phyloP scores from a whole-genome alignment of 1,284 basidiomycete genomes.

The Melanopsichium pennsylvanicum region DNA sequence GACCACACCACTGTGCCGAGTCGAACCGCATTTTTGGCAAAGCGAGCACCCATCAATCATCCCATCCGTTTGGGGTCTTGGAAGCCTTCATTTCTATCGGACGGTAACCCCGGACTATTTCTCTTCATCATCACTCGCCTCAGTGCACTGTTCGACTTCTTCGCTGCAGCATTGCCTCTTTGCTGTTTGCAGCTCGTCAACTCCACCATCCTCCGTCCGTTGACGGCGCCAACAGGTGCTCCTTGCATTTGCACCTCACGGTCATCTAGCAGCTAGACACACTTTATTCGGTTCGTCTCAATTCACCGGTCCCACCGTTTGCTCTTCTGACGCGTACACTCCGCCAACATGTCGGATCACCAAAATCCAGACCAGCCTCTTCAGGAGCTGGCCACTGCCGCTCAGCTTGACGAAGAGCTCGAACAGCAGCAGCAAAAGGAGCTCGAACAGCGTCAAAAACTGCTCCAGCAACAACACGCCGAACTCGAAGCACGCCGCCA shows the following conservation, averaged over 20 bases:
- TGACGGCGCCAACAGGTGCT: constrained; percentile 1
- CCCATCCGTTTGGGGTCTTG: no score
- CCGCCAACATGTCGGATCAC: constrained; percentile 34
- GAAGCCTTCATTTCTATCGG: constrained; percentile 9
- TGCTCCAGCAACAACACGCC: constrained; percentile 34
- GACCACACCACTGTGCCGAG: no score
- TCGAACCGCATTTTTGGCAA: no score
- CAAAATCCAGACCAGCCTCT: constrained; percentile 43
- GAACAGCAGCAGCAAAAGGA: constrained; percentile 44
- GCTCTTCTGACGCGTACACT: background rate
- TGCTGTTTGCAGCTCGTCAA: background rate
- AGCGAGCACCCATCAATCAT: no score
- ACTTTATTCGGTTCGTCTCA: background rate
- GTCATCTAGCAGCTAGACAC: background rate
- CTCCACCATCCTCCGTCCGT: background rate
- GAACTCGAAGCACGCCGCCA: constrained; percentile 23
- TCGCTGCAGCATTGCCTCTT: constrained; percentile 13
- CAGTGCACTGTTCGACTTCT: constrained; percentile 3
- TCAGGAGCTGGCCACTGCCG: constrained; percentile 47
- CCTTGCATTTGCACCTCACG: background rate
- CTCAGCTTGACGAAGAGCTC: constrained; percentile 43
- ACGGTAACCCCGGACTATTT: constrained; percentile 26
- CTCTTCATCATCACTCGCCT: constrained; percentile 4
- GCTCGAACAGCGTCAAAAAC: constrained; percentile 36
- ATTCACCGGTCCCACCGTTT: no score